Evolutionary conservation across 2,329 filamentous ascomycete species (phyloP), one percentile per base, ranked within the genome.

Genomic region (Xylaria sp.): DNA sequence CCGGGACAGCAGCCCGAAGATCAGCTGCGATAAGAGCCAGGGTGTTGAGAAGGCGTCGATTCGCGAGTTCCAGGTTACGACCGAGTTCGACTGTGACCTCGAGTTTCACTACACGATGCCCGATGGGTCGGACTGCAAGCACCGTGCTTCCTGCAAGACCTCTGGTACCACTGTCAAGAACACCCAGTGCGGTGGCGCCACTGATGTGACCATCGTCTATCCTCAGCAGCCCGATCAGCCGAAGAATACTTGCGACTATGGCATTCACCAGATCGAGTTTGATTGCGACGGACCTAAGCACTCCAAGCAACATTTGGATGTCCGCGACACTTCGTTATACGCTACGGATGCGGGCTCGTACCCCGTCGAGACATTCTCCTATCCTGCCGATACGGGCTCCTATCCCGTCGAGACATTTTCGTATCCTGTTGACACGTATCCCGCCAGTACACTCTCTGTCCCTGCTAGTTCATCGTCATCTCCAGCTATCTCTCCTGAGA

Each of bases 171-270:
- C 82, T 52, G 80, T 97, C 69, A 77, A 84, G 76, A 97, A 97
- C 83, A 84, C 79, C 62, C 91, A 97, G 81, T 97, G 93, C 74
- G 93, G 92, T 83, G 92, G 92, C 75, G 92, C 93, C 65, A 91
- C 83, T 72, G 86, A 85, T 59, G 91, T 97, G 63, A 86, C 83
- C 57, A 86, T 97, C 72, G 76, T 86, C 73, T 85, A 80, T 75
- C 81, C 83, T 65, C 75, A 83, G 60, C 84, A 87, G 71, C 77
- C 83, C 64, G 74, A 80, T 63, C 80, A 81, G 70, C 72, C 78
- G 61, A 80, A 84, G 72, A 75, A 80, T 53, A 76, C 75, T 68
- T 94, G 90, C 79, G 81, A 82, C 68, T 81, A 96, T 68, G 85
- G 86, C 68, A 83, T 94, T 68, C 88, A 90, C 76, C 82, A 80